A percentile compares a stretch with the other conserved stretches of the same genome.
phyloP scores from a whole-genome alignment of 2,329 filamentous ascomycete species.

The Cytospora paraplurivora region DNA sequence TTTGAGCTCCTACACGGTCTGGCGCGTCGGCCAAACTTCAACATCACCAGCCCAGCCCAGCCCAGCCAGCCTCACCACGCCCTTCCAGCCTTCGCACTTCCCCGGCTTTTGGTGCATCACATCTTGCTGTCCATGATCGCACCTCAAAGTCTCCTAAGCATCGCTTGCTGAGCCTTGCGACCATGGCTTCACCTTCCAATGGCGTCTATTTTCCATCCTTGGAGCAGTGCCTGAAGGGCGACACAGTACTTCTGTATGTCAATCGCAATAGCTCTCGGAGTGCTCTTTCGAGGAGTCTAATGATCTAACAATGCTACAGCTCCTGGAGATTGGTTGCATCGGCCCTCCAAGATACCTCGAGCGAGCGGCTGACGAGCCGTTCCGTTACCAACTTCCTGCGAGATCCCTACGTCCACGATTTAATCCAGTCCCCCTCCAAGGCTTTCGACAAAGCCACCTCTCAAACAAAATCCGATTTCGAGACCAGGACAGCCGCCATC shows the following conservation, averaged over 20 bases:
- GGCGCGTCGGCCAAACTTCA: slow-evolving; percentile 16
- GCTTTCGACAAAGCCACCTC: slow-evolving; percentile 66
- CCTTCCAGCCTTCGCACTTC: not conserved
- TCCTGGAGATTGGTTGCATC: slow-evolving; percentile 64
- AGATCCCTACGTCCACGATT: slow-evolving; percentile 66
- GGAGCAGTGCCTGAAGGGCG: slow-evolving; percentile 80
- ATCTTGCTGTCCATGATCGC: slow-evolving; percentile 28
- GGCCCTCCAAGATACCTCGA: slow-evolving; percentile 58
- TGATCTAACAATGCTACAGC: slow-evolving; percentile 40
- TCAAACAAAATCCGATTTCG: slow-evolving; percentile 70
- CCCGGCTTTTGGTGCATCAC: slow-evolving; percentile 22
- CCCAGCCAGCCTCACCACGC: not conserved
- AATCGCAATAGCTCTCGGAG: not conserved
- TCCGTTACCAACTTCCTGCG: slow-evolving; percentile 70
- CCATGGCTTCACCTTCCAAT: slow-evolving; percentile 73
- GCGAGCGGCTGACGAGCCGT: slow-evolving; percentile 53
- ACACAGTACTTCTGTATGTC: slow-evolving; percentile 77
- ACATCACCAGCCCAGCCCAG: slow-evolving; percentile 2
- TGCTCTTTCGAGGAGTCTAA: not conserved
- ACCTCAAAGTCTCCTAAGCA: slow-evolving; percentile 18
- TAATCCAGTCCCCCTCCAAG: slow-evolving; percentile 69
- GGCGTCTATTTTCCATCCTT: slow-evolving; percentile 79
- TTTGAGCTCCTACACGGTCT: slow-evolving; percentile 23
- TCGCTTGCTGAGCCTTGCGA: slow-evolving; percentile 52
- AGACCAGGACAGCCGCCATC: slow-evolving; percentile 84